Percentiles rank a stretch among this genome's conserved stretches.
These are phyloP conservation scores for Vanderwaltozyma tropicalis DNA, from an alignment of 805 yeast genomes.

Conservation along the genomic window DNA sequence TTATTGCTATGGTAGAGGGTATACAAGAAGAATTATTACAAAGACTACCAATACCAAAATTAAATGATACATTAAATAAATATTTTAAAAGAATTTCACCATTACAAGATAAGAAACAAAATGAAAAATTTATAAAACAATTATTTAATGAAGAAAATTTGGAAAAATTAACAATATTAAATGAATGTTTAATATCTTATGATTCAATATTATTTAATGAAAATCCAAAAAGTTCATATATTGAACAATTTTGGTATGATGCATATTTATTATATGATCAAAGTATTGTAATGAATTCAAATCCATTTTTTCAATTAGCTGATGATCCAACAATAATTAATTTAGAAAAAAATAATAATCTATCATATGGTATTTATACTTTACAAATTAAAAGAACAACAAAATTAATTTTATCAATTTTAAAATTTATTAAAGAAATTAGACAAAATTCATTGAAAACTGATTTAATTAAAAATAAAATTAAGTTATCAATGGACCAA, in stretches of 20 bases:
- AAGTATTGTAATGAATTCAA: slow-evolving; percentile 82
- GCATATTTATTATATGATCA: slow-evolving; percentile 79
- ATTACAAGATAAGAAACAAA: slow-evolving; percentile 68
- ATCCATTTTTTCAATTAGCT: slow-evolving; percentile 82
- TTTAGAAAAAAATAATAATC: background rate
- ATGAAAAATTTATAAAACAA: slow-evolving; percentile 47
- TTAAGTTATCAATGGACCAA: slow-evolving; percentile 82
- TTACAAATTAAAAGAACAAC: slow-evolving; percentile 73
- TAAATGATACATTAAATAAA: slow-evolving; percentile 52
- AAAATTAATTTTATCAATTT: slow-evolving; percentile 60
- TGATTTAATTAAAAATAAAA: slow-evolving; percentile 52
- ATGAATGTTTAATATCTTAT: slow-evolving; percentile 43
- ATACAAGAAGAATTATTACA: background rate
- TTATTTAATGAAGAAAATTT: slow-evolving; percentile 18
- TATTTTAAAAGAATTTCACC: slow-evolving; percentile 66
- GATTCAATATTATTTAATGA: slow-evolving; percentile 58
- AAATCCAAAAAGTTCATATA: slow-evolving; percentile 60
- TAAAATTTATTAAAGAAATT: slow-evolving; percentile 71
- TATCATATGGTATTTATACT: slow-evolving; percentile 27
- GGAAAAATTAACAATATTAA: slow-evolving; percentile 41
- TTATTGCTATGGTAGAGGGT: no score
- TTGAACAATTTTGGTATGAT: slow-evolving; percentile 93
- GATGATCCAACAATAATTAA: slow-evolving; percentile 64
- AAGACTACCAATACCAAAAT: slow-evolving; percentile 67
- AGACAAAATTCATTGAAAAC: slow-evolving; percentile 64